Conservation (phyloP, 306 rosid species). For the Cyamopsis tetragonoloba region DNA sequence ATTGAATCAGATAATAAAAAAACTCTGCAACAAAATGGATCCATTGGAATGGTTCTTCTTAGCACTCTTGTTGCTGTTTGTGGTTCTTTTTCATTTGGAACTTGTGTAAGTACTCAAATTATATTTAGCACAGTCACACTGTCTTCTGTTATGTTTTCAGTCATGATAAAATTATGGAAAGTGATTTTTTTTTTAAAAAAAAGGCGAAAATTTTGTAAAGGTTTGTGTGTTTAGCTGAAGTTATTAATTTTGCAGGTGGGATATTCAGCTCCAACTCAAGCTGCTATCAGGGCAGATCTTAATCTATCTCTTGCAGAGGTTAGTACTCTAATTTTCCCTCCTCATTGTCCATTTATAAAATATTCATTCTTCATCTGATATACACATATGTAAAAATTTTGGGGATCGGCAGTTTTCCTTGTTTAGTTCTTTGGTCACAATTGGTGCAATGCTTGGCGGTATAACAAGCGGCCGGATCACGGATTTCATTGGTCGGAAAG, state of each 20-base stretch:
- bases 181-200: background rate
- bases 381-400: background rate
- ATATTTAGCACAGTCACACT: background rate
- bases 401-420: constrained; percentile 58
- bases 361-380: background rate
- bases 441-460: constrained; percentile 91
- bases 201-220: background rate
- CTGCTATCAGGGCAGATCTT: constrained; percentile 42
- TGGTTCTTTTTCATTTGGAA: constrained; percentile 86
- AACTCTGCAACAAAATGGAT: constrained; percentile 33
- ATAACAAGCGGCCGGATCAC: constrained; percentile 59
- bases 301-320: constrained; percentile 49
- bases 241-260: constrained; percentile 44
- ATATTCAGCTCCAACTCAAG: constrained; percentile 53
- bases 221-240: constrained; percentile 14
- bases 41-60: constrained; percentile 69
- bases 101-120: constrained; percentile 52
- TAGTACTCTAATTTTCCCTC: background rate
- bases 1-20: constrained; percentile 30
- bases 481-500: constrained; percentile 72
- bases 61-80: constrained; percentile 74
- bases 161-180: background rate
- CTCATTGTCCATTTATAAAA: background rate
- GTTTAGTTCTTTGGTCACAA: constrained; percentile 80
- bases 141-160: background rate